phyloP scores from a whole-genome alignment of 1,139 yeast species.

The Candida sanyaensis region DNA sequence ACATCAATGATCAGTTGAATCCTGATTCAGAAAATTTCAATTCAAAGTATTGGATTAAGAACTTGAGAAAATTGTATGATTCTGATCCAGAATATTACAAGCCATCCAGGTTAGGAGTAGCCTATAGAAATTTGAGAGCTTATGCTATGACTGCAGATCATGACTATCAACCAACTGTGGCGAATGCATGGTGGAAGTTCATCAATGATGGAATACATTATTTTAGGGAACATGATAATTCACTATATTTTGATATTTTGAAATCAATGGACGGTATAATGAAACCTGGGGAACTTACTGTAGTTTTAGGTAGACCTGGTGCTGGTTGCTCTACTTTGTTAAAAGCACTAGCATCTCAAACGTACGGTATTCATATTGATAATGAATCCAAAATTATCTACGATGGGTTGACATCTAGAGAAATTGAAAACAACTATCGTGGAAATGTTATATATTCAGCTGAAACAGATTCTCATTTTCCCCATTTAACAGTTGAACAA shows the following conservation, averaged over 20 bases:
- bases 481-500: slow-evolving; percentile 53
- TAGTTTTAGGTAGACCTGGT: slow-evolving; percentile 40
- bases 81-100: slow-evolving; percentile 67
- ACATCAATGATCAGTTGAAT: slow-evolving; percentile 7
- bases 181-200: slow-evolving; percentile 44
- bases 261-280: slow-evolving; percentile 36
- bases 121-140: slow-evolving; percentile 69
- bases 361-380: slow-evolving; percentile 54
- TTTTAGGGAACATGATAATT: slow-evolving; percentile 1
- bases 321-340: slow-evolving; percentile 37
- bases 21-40: slow-evolving; percentile 16
- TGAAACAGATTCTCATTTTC: slow-evolving; percentile 55
- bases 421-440: slow-evolving; percentile 46
- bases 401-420: slow-evolving; percentile 36
- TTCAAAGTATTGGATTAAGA: slow-evolving; percentile 67
- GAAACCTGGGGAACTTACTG: slow-evolving; percentile 36
- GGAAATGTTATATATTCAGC: slow-evolving; percentile 58
- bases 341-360: slow-evolving; percentile 34
- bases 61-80: slow-evolving; percentile 52
- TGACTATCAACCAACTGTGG: slow-evolving; percentile 75
- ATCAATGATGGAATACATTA: slow-evolving; percentile 10
- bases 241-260: slow-evolving; percentile 23
- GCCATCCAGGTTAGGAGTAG: slow-evolving; percentile 64
- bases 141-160: slow-evolving; percentile 77
- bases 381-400: slow-evolving; percentile 34